phyloP scores from a whole-genome alignment of 2,329 filamentous ascomycete genomes.

The Eutypa lata region DNA sequence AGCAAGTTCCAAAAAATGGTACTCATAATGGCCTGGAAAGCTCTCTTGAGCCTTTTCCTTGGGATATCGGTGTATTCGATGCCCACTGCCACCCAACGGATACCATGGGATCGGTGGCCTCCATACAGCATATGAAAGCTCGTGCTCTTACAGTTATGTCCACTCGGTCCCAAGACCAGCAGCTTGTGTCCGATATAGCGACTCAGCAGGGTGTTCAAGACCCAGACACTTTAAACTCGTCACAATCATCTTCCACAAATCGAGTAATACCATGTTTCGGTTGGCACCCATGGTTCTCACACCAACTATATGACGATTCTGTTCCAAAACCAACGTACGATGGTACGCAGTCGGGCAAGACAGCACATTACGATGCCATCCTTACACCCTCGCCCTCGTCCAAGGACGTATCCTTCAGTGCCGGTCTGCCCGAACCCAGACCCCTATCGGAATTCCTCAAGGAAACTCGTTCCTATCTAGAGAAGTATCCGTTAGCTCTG shows the following conservation, averaged over 20 bases:
- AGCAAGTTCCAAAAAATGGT: background rate
- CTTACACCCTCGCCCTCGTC: slow-evolving; percentile 52
- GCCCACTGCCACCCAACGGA: slow-evolving; percentile 85
- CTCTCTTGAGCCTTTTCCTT: slow-evolving; percentile 51
- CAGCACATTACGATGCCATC: slow-evolving; percentile 63
- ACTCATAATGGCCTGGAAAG: slow-evolving; percentile 3
- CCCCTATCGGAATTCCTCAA: slow-evolving; percentile 57
- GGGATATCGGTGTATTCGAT: slow-evolving; percentile 70
- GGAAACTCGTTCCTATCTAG: slow-evolving; percentile 54
- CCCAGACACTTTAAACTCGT: slow-evolving; percentile 15
- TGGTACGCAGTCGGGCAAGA: slow-evolving; percentile 36
- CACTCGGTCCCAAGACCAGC: slow-evolving; percentile 71
- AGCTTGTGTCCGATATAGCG: slow-evolving; percentile 64
- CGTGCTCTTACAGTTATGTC: slow-evolving; percentile 71
- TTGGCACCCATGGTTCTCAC: slow-evolving; percentile 85
- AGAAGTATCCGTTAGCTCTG: slow-evolving; percentile 59
- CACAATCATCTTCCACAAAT: slow-evolving; percentile 20
- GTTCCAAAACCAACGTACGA: slow-evolving; percentile 35
- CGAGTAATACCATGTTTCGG: slow-evolving; percentile 71
- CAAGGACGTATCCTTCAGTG: slow-evolving; percentile 40
- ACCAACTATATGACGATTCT: slow-evolving; percentile 68
- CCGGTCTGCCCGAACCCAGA: slow-evolving; percentile 55
- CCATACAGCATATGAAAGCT: slow-evolving; percentile 63
- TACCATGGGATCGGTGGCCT: slow-evolving; percentile 59
- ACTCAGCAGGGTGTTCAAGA: slow-evolving; percentile 47